Evolutionary conservation across 129 eudicot genomes (phyloP), one percentile per base, ranked within the genome.

Genomic region (Gnaphalium uliginosum): DNA sequence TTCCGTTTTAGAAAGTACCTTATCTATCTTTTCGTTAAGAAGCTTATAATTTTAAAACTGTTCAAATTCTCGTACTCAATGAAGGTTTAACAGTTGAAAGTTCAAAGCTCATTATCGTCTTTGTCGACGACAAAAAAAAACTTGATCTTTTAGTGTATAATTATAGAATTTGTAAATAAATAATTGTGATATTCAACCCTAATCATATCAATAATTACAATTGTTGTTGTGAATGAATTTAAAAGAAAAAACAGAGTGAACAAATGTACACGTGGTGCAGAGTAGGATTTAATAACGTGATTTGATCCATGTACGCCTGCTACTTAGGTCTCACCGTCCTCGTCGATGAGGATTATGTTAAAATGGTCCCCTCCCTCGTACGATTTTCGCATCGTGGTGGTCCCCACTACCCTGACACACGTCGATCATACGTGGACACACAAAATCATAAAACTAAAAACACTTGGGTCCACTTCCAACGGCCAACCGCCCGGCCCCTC

Each of bases 401-500:
- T 5, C 23, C 82, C 77, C 75, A 68, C 63, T 2, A 0, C 7
- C 4, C 17, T 48, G 69, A 25, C 77, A 71, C 82, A 78, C 82
- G 77, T 78, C 82, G 56, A 62, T 61, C 76, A 15, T 70, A 78
- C 76, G 82, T 78, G 77, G 77, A 32, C 51, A 27, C 1, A 43
- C 61, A 19, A 67, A 54, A 56, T 11, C 50, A 72, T 32, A 18
- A 56, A 29, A 30, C 18, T 15, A 9, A 61, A 30, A 57, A 19
- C 18, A 43, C 8, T 8, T 26, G 66, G 76, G 22, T 23, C 76
- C 82, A 22, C 26, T 46, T 48, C 71, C 53, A 78, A 78, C 82
- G 77, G 76, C 82, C 82, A 78, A 71, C 82, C 35, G 82, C 77
- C 43, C n/a, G n/a, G n/a, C n/a, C n/a, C n/a, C n/a, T n/a, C n/a